Conservation (phyloP, 2,329 filamentous ascomycete species). For the Parafenestella ontariensis region DNA sequence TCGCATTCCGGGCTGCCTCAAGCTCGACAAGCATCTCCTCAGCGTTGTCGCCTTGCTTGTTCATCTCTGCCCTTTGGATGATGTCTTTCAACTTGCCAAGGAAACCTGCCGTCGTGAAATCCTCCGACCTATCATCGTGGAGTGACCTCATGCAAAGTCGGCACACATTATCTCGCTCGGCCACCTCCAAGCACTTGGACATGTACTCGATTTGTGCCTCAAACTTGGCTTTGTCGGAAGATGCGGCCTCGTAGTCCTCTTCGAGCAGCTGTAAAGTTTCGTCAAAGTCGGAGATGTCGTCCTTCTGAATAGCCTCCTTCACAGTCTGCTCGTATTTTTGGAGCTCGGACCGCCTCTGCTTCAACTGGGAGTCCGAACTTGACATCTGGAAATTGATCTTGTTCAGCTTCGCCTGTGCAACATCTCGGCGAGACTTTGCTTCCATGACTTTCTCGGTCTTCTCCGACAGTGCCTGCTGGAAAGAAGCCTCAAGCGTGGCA, state of each 20-base stretch:
- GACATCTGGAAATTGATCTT: conserved; percentile 77
- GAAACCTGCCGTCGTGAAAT: conserved; percentile 62
- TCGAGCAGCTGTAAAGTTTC: conserved; percentile 61
- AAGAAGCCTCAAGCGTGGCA: conserved; percentile 72
- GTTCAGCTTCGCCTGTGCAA: conserved; percentile 73
- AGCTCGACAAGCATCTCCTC: conserved; percentile 67
- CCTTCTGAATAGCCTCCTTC: conserved; percentile 56
- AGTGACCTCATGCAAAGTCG: conserved; percentile 78
- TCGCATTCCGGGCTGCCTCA: conserved; percentile 62
- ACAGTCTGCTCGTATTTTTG: conserved; percentile 68
- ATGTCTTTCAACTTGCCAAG: conserved; percentile 69
- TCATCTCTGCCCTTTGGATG: conserved; percentile 59
- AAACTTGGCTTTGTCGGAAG: conserved; percentile 72
- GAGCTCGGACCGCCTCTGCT: conserved; percentile 69
- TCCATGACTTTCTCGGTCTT: conserved; percentile 67
- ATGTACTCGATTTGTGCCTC: conserved; percentile 76
- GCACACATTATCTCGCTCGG: conserved; percentile 75
- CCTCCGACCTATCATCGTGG: conserved; percentile 61
- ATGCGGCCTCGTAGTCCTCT: conserved; percentile 58
- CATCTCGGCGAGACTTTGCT: conserved; percentile 74
- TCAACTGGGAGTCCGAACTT: conserved; percentile 68
- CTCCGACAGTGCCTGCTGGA: conserved; percentile 67
- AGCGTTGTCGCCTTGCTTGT: conserved; percentile 68
- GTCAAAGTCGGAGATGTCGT: conserved; percentile 55
- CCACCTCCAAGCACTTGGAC: conserved; percentile 68